Evolutionary conservation across 2,329 filamentous ascomycete genomes (phyloP).

Genomic region (Paraphaeosphaeria sporulosa): DNA sequence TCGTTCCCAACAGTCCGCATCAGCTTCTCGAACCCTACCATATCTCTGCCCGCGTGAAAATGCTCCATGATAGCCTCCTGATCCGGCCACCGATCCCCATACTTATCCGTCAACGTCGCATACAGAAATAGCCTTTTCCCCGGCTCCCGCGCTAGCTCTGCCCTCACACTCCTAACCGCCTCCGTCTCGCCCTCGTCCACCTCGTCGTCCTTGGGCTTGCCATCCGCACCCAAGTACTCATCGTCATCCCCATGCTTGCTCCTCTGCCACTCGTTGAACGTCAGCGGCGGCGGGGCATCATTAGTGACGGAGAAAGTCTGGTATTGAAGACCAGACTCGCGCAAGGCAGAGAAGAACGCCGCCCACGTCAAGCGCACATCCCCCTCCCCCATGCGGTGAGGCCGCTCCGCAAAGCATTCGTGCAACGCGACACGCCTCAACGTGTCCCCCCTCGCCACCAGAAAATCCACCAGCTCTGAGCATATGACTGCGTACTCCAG

Average conservation of each 20-base stretch:
- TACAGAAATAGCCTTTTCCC: neutral
- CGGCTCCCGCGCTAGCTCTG: neutral
- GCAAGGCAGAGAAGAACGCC: neutral
- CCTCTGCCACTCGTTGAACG: neutral
- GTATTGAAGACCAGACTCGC: neutral
- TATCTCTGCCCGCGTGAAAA: neutral
- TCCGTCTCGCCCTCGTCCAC: neutral
- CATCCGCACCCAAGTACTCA: neutral
- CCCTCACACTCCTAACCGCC: neutral
- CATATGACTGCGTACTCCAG: too few relatives aligned
- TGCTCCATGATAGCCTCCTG: neutral
- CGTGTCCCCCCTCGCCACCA: too few relatives aligned
- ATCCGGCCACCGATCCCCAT: neutral
- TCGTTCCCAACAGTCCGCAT: neutral
- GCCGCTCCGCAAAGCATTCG: too few relatives aligned
- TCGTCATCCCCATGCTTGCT: neutral
- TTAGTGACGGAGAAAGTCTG: neutral
- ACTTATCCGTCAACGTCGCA: neutral
- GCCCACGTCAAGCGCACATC: neutral
- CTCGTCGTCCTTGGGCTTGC: neutral
- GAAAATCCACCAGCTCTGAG: too few relatives aligned
- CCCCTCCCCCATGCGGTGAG: neutral
- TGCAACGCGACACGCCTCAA: too few relatives aligned
- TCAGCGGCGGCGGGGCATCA: neutral
- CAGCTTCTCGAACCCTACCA: neutral